These are phyloP conservation scores for Trichoderma asperellum DNA, from an alignment of 2,329 filamentous ascomycete species.

Conservation along the genomic window DNA sequence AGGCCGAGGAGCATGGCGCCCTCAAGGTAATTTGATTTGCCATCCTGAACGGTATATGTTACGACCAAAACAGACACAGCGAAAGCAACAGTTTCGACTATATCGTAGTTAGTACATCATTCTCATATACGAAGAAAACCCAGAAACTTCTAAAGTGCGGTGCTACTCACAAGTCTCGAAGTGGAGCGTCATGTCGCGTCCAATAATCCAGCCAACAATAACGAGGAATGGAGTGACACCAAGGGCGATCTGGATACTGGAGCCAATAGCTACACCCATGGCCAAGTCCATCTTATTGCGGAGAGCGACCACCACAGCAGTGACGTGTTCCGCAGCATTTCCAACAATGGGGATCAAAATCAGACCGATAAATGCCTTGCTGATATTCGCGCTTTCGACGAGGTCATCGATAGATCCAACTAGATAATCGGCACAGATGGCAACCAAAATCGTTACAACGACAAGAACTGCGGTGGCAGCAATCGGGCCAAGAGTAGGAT, in stretches of 20 bases:
- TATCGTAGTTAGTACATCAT: slow-evolving; percentile 31
- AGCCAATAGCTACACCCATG: slow-evolving; percentile 81
- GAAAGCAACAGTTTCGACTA: slow-evolving; percentile 76
- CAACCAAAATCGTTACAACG: slow-evolving; percentile 69
- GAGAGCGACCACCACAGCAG: slow-evolving; percentile 75
- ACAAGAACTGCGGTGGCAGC: slow-evolving; percentile 70
- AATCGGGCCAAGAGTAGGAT: slow-evolving; percentile 62
- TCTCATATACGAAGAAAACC: neutral
- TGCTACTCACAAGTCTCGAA: slow-evolving; percentile 64
- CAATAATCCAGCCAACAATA: slow-evolving; percentile 78
- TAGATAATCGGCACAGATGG: slow-evolving; percentile 75
- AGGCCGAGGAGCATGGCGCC: slow-evolving; percentile 67
- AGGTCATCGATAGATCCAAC: slow-evolving; percentile 76
- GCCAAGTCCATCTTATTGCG: slow-evolving; percentile 77
- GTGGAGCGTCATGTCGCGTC: slow-evolving; percentile 73
- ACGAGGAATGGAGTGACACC: slow-evolving; percentile 81
- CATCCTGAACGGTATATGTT: slow-evolving; percentile 77
- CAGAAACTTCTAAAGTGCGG: neutral
- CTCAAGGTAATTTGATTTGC: slow-evolving; percentile 83
- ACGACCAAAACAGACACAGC: slow-evolving; percentile 76
- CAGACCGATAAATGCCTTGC: slow-evolving; percentile 79
- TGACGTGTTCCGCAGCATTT: slow-evolving; percentile 81
- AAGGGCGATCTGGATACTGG: slow-evolving; percentile 80
- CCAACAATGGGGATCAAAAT: slow-evolving; percentile 80
- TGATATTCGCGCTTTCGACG: slow-evolving; percentile 70